phyloP scores from a whole-genome alignment of 2,329 filamentous ascomycete genomes.

The Fusarium euwallaceae region DNA sequence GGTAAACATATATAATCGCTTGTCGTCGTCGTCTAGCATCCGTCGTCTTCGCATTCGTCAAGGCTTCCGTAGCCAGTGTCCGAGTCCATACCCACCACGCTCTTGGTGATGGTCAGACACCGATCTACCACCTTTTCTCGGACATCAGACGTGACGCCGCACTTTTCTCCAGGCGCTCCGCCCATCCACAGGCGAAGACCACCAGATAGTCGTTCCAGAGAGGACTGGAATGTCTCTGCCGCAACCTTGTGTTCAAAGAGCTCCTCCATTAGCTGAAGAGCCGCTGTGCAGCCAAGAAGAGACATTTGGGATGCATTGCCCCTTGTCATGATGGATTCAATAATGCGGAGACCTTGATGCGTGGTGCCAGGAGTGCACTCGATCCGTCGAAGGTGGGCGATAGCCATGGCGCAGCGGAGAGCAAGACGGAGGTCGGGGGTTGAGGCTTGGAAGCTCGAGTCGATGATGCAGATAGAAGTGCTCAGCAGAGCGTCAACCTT shows the following conservation, averaged over 20 bases:
- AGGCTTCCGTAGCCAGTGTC: conserved; percentile 73
- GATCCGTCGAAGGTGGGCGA: conserved; percentile 68
- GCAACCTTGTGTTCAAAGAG: conserved; percentile 63
- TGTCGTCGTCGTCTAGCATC: conserved; percentile 38
- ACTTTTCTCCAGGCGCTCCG: conserved; percentile 62
- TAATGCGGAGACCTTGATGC: conserved; percentile 60
- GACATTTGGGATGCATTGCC: conserved; percentile 60
- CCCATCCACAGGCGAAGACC: conserved; percentile 73
- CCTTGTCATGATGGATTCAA: conserved; percentile 63
- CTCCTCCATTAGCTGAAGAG: conserved; percentile 69
- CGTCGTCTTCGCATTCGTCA: conserved; percentile 61
- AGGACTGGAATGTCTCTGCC: conserved; percentile 60
- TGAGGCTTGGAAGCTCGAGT: conserved; percentile 57
- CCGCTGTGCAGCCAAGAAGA: conserved; percentile 71
- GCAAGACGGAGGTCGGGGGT: conserved; percentile 68
- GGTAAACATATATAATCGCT: conserved; percentile 13
- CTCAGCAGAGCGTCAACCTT: conserved; percentile 43
- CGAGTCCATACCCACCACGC: conserved; percentile 69
- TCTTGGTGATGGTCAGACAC: conserved; percentile 69
- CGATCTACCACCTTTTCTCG: conserved; percentile 67
- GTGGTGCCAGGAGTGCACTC: conserved; percentile 52
- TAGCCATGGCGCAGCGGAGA: conserved; percentile 70
- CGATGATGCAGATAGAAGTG: conserved; percentile 58
- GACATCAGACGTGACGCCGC: conserved; percentile 64
- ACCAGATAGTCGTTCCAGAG: conserved; percentile 70